A percentile compares a stretch with the other conserved stretches of the same genome.
Evolutionary conservation across 176 grass and related monocot genomes (phyloP).

Genomic region (Rhynchospora pubera): DNA sequence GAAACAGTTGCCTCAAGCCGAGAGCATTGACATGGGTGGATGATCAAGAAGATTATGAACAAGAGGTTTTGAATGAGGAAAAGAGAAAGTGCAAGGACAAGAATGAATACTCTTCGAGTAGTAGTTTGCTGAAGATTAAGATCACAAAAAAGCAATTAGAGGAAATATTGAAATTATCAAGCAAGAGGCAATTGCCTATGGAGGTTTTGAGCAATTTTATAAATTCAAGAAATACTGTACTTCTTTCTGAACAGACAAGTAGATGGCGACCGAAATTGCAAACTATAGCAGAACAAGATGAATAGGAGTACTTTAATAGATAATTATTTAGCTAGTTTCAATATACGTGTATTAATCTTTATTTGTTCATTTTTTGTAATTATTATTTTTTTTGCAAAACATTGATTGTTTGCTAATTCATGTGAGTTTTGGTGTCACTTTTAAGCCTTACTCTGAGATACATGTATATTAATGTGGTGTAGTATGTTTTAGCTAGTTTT

Average conservation of each 20-base stretch:
- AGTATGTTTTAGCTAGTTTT: too few species aligned
- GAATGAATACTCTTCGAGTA: background rate
- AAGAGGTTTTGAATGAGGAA: background rate
- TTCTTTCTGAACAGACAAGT: slow-evolving; percentile 1
- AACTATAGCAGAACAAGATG: slow-evolving; percentile 14
- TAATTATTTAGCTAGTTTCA: background rate
- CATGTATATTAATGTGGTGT: too few species aligned
- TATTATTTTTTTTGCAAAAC: background rate
- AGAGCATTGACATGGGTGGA: slow-evolving; percentile 17
- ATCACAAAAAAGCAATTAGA: slow-evolving; percentile 32
- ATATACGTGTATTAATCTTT: too few species aligned
- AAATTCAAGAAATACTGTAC: background rate
- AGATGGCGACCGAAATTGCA: slow-evolving; percentile 11
- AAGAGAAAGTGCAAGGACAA: background rate
- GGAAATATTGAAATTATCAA: slow-evolving; percentile 20
- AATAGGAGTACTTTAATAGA: background rate
- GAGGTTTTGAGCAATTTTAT: slow-evolving; percentile 9
- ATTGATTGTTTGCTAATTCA: background rate
- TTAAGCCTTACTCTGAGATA: background rate
- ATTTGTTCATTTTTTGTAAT: background rate
- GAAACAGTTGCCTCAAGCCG: slow-evolving; percentile 25
- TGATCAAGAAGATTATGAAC: slow-evolving; percentile 21
- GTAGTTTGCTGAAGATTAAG: slow-evolving; percentile 14
- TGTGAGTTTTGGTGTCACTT: background rate
- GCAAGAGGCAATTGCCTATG: slow-evolving; percentile 3